Evolutionary conservation across 192 early-diverging fungal genomes (phyloP).

Genomic region (Dispira parvispora): DNA sequence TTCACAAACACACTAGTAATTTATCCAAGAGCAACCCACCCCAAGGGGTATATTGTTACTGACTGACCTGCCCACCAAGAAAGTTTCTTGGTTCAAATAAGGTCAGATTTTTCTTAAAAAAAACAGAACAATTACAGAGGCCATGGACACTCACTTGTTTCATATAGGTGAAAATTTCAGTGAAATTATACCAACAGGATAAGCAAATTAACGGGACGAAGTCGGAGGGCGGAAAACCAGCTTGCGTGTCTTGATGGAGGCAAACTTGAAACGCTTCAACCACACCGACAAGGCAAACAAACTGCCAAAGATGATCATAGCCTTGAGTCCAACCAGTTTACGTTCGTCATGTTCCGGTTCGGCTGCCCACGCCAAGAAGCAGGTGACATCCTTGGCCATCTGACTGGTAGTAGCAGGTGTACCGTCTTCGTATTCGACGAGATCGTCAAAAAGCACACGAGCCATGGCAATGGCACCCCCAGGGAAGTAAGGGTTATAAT

Average conservation of each 20-base stretch:
- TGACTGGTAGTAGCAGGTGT: conserved; percentile 90
- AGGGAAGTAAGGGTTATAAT: conserved; percentile 99
- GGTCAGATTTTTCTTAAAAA: no score
- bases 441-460: conserved; percentile 78
- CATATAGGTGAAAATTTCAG: no score
- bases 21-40: no score
- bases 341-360: conserved; percentile 95
- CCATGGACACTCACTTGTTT: no score
- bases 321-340: conserved; percentile 92
- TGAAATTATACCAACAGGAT: background rate
- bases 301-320: conserved; percentile 46
- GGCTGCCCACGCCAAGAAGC: conserved; percentile 88
- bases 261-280: conserved; percentile 89
- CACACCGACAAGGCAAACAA: conserved; percentile 66
- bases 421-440: conserved; percentile 93
- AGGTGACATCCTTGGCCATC: conserved; percentile 92
- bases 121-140: no score
- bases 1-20: no score
- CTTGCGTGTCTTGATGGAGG: conserved; percentile 82
- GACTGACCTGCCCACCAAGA: no score
- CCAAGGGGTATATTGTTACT: no score
- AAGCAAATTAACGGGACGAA: background rate
- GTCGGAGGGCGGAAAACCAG: conserved; percentile 49
- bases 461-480: conserved; percentile 97
- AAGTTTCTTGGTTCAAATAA: no score